Conservation (phyloP, 768 basidiomycete genomes). For the Phanerochaete carnosa region DNA sequence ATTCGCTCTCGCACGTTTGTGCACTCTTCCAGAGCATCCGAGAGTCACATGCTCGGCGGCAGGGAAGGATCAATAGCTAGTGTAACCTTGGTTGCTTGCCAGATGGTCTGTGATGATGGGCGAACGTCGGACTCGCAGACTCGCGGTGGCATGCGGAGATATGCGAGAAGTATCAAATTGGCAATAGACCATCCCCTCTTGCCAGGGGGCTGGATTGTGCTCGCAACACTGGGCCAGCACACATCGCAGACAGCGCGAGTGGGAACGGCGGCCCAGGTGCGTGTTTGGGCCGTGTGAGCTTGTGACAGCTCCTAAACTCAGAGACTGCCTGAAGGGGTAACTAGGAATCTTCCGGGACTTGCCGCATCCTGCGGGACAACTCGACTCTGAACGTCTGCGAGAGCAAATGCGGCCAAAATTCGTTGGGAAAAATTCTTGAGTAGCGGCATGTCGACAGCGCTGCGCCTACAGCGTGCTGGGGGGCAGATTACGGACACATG, state of each 20-base stretch:
- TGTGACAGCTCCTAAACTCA: conserved; percentile 1
- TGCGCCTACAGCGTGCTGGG: neutral
- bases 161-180: neutral
- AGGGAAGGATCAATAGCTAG: neutral
- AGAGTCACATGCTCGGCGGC: neutral
- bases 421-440: neutral
- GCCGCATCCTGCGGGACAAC: conserved; percentile 1
- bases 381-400: neutral
- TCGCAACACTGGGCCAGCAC: too few relatives aligned
- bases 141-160: neutral
- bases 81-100: neutral
- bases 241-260: neutral
- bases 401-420: neutral
- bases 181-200: neutral
- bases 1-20: neutral
- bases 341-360: conserved; percentile 19
- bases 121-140: neutral
- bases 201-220: too few relatives aligned
- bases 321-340: conserved; percentile 16
- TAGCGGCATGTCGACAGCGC: neutral
- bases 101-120: neutral
- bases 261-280: neutral
- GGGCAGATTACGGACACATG: neutral
- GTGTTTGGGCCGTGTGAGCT: neutral
- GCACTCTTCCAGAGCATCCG: neutral